phyloP scores from a whole-genome alignment of 73 alveolate genomes.

The Stentor coeruleus region DNA sequence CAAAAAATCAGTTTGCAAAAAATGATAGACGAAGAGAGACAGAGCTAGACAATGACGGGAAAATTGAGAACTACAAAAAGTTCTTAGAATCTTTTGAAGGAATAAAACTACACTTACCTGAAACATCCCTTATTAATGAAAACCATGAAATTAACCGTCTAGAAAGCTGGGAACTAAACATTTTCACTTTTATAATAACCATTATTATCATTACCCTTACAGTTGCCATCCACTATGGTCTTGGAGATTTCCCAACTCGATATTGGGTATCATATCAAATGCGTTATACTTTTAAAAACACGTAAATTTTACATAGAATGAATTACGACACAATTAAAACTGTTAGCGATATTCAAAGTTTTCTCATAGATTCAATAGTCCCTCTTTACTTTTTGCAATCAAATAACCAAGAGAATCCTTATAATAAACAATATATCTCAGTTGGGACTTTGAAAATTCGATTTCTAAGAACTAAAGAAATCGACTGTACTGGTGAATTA shows the following conservation, averaged over 20 bases:
- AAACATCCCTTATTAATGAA: not conserved
- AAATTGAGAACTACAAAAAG: not conserved
- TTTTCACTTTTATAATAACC: not conserved
- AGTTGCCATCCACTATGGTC: not conserved
- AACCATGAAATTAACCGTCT: not conserved
- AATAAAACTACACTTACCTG: not conserved
- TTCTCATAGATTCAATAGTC: not conserved
- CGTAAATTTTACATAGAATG: not conserved
- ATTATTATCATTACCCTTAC: not conserved
- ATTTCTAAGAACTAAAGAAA: not conserved
- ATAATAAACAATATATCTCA: not conserved
- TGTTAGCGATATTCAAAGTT: not conserved
- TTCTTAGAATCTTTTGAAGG: slow-evolving; percentile 8
- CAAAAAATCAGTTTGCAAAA: not conserved
- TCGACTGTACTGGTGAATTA: not conserved
- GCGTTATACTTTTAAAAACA: not conserved
- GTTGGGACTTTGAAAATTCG: slow-evolving; percentile 2
- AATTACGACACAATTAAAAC: not conserved
- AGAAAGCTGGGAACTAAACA: not conserved
- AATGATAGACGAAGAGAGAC: not conserved
- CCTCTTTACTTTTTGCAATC: not conserved
- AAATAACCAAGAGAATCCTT: not conserved
- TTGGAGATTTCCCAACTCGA: not conserved
- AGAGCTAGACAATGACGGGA: not conserved
- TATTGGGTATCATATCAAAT: not conserved